phyloP scores from a whole-genome alignment of 768 basidiomycete genomes.

The Albatrellus ellisii region DNA sequence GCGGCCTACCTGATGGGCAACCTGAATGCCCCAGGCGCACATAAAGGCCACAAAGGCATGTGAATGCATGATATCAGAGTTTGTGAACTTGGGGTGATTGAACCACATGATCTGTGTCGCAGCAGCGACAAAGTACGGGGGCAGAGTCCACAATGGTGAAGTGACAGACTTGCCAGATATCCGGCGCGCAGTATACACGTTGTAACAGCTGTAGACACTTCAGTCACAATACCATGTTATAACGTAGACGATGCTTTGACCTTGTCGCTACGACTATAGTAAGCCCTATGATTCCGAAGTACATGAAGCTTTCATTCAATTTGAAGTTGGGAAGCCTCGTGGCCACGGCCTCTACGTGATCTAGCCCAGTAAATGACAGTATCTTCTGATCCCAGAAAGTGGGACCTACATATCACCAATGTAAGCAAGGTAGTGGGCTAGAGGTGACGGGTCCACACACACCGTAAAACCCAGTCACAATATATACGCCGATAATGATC shows the following conservation, averaged over 20 bases:
- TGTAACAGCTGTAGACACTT: slow-evolving; percentile 45
- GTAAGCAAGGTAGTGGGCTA: not conserved
- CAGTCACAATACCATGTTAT: not conserved
- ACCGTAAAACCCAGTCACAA: slow-evolving; percentile 70
- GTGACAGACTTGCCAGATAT: slow-evolving; percentile 27
- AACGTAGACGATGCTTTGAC: slow-evolving; percentile 21
- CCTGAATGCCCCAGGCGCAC: slow-evolving; percentile 87
- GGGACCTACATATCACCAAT: slow-evolving; percentile 48
- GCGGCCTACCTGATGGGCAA: slow-evolving; percentile 80
- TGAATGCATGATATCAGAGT: slow-evolving; percentile 63
- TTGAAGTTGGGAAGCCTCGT: slow-evolving; percentile 47
- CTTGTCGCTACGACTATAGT: slow-evolving; percentile 71
- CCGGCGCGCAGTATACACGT: slow-evolving; percentile 56
- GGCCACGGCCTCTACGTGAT: slow-evolving; percentile 34
- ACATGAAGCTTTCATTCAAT: slow-evolving; percentile 83
- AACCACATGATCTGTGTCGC: slow-evolving; percentile 77
- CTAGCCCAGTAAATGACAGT: slow-evolving; percentile 42
- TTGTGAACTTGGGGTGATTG: slow-evolving; percentile 42
- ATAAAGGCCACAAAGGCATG: slow-evolving; percentile 78
- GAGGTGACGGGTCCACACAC: slow-evolving; percentile 11
- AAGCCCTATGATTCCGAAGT: slow-evolving; percentile 56
- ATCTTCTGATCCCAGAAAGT: slow-evolving; percentile 69
- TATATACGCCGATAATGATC: slow-evolving; percentile 65
- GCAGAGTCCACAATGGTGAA: slow-evolving; percentile 55
- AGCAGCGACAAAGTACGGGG: slow-evolving; percentile 68